Conservation (phyloP, 176 grass and related monocot genomes). For the Paspalum notatum region DNA sequence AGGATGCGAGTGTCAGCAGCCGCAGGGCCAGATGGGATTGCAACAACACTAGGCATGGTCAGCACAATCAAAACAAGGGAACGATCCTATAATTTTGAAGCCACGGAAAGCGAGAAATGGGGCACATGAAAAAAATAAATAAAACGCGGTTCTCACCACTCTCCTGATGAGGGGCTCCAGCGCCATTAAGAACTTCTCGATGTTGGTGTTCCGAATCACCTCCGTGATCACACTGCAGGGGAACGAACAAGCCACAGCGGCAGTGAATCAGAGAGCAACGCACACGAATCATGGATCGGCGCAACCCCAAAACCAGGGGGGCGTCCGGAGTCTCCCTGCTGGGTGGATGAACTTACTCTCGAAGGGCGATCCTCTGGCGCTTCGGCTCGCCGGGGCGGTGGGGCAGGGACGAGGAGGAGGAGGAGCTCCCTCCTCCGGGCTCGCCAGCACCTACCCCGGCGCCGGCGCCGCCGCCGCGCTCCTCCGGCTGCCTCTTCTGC, state of each 20-base stretch:
- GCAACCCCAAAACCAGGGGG: neutral
- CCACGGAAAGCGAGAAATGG: conserved; percentile 1
- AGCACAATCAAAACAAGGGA: neutral
- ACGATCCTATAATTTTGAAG: neutral
- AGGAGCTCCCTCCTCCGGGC: conserved; percentile 40
- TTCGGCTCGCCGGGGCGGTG: conserved; percentile 40
- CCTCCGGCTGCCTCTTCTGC: conserved; percentile 79
- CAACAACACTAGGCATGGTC: neutral
- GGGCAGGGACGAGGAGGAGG: conserved; percentile 31
- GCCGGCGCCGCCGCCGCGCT: conserved; percentile 8
- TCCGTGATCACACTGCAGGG: conserved; percentile 52
- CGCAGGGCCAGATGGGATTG: neutral
- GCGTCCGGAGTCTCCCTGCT: too few relatives aligned
- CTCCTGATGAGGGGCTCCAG: conserved; percentile 58
- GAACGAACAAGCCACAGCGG: neutral
- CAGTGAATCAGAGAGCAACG: conserved; percentile 10
- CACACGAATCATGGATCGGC: neutral
- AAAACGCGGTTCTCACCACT: conserved; percentile 46
- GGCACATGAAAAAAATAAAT: neutral
- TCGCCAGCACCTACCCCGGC: neutral
- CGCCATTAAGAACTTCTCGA: conserved; percentile 52
- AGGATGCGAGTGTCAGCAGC: neutral
- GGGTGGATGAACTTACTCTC: conserved; percentile 26
- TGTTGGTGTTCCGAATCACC: conserved; percentile 58
- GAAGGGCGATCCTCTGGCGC: conserved; percentile 59